Conservation (phyloP, 2,329 filamentous ascomycete genomes). For the Penicillium brasilianum region DNA sequence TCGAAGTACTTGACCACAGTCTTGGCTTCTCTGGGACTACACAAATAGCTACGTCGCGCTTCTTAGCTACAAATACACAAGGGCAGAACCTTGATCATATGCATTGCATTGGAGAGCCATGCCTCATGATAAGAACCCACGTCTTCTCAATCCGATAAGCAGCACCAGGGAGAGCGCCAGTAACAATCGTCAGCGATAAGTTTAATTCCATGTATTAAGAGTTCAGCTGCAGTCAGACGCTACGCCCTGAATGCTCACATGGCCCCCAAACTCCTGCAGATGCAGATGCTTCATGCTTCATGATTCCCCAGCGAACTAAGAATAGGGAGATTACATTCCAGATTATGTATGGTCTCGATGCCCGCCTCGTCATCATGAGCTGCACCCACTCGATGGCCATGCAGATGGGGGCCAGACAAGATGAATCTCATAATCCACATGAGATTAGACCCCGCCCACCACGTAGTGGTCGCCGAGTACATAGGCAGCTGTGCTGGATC, state of each 20-base stretch:
- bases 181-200: neutral
- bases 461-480: neutral
- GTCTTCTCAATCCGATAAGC: too few species aligned
- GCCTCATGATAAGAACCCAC: neutral
- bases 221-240: neutral
- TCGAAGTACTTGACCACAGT: neutral
- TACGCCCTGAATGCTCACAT: neutral
- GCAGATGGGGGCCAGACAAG: neutral
- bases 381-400: neutral
- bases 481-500: neutral
- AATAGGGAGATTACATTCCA: neutral
- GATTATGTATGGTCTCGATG: neutral
- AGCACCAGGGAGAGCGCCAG: too few species aligned
- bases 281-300: conserved; percentile 8
- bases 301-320: neutral
- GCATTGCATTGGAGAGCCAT: neutral
- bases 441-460: neutral
- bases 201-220: neutral
- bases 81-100: neutral
- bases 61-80: neutral
- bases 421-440: neutral
- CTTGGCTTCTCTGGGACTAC: neutral
- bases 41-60: neutral
- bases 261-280: neutral
- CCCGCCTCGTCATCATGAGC: neutral